Evolutionary conservation across 2,329 filamentous ascomycete species (phyloP).

Genomic region (Byssothecium circinans): DNA sequence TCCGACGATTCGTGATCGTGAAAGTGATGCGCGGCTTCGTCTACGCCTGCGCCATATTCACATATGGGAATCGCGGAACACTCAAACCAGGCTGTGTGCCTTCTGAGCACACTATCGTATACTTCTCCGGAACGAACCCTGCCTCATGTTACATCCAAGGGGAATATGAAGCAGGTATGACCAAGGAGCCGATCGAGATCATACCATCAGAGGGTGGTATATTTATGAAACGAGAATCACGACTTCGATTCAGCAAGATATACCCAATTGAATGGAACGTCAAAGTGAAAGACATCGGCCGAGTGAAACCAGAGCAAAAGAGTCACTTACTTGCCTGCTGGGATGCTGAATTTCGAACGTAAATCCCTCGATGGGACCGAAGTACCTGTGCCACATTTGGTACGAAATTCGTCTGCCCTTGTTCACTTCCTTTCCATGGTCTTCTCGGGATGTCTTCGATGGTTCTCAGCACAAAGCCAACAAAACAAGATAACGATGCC

Average conservation of each 20-base stretch:
- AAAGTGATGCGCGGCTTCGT: conserved; percentile 20
- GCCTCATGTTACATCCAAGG: conserved; percentile 11
- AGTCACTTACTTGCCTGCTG: conserved; percentile 10
- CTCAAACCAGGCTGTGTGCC: conserved; percentile 41
- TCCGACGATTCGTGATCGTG: conserved; percentile 32
- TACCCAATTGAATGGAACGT: conserved; percentile 49
- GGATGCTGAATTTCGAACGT: background rate
- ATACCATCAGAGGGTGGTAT: conserved; percentile 17
- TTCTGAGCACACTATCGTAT: conserved; percentile 44
- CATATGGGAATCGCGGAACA: conserved; percentile 31
- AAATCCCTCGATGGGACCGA: too few species aligned
- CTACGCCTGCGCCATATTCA: conserved; percentile 17
- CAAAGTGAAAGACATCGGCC: conserved; percentile 47
- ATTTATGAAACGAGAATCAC: conserved; percentile 37
- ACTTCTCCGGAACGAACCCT: conserved; percentile 14
- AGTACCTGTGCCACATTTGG: too few species aligned
- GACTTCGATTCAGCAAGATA: conserved; percentile 46
- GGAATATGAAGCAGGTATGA: conserved; percentile 38
- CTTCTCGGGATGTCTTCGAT: too few species aligned
- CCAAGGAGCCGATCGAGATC: conserved; percentile 44
- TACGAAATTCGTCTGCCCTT: too few species aligned
- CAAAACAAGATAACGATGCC: too few species aligned
- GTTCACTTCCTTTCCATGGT: too few species aligned
- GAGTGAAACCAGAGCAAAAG: conserved; percentile 22
- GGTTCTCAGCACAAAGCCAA: too few species aligned